Base-by-base conservation (phyloP, 495 filamentous ascomycete species). In the Xylaria curta region DNA sequence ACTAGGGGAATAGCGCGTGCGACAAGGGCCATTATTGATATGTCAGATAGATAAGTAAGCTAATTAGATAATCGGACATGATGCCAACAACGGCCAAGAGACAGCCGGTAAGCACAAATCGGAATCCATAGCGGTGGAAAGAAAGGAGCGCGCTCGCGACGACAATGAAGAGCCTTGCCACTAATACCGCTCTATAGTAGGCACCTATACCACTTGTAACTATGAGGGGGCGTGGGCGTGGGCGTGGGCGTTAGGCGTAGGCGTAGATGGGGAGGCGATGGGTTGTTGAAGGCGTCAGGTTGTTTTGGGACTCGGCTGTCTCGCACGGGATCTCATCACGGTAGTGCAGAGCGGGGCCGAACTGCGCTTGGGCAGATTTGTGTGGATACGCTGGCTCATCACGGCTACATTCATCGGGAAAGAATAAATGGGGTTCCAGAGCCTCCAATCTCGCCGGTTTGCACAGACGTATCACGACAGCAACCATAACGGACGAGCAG, bases 281-380 rank as follows among this genome's bases (percentile, higher is more conserved):
- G 31, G 13, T 42, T 46, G 36, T 24, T 33, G 36, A 31, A 54
- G n/a, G n/a, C 21, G 31, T 28, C 6, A 21, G 49, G n/a, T 9
- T 36, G 36, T 38, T 19, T 8, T 21, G 33, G 58, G 10, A 38
- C 58, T 60, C 58, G 58, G 58, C 58, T 60, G 10, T 36, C 31
- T 38, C 3, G 58, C 31, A 60, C 67, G 67, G 67, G 67, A 69
- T 69, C 49, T 59, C 40, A 69, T 69, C 67, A n/a, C 67, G 67
- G 67, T 60, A 69, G 56, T 82, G 69, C 75, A 75, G 46, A 68
- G 81, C 80, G 81, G 83, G 81, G 82, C 80, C 80, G 78, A 61
- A 38, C 3, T 72, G 74, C 3, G 6, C 47, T 24, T 36, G 66
- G 13, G 51, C 46, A 44, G 21, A 36, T 19, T 38, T 42, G 21